Percentiles rank a stretch among this genome's conserved stretches.
These are phyloP conservation scores for Aspergillus heteromorphus DNA, from an alignment of 495 filamentous ascomycete genomes.

Conservation along the genomic window DNA sequence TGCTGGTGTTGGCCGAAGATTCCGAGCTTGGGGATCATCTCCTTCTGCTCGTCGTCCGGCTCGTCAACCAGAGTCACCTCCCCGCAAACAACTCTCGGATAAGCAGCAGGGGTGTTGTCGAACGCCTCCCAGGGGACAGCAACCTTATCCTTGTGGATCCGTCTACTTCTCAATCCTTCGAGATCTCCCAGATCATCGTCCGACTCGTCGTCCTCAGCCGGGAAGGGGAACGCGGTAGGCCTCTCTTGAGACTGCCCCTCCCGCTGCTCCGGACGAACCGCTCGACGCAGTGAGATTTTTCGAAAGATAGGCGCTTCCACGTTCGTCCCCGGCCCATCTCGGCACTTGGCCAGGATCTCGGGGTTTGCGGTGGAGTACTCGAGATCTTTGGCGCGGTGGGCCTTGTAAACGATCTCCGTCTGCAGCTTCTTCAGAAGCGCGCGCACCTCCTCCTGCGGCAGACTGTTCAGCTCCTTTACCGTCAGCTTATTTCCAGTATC, in stretches of 20 bases:
- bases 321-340: constrained; percentile 21
- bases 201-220: neutral
- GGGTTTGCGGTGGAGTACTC: constrained; percentile 10
- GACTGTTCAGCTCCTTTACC: too few relatives aligned
- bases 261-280: neutral
- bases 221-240: neutral
- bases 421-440: constrained; percentile 13
- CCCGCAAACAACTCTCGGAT: constrained; percentile 16
- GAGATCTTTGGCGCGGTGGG: constrained; percentile 9
- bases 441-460: neutral
- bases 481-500: too few relatives aligned
- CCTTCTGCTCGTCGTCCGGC: constrained; percentile 11
- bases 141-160: neutral
- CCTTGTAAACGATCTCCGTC: constrained; percentile 9
- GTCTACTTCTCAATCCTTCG: neutral
- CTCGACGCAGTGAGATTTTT: constrained; percentile 8
- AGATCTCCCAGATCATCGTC: neutral
- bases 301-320: constrained; percentile 12
- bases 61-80: constrained; percentile 4
- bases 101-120: constrained; percentile 4
- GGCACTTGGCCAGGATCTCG: constrained; percentile 13
- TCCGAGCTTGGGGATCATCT: neutral
- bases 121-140: constrained; percentile 14
- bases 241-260: neutral
- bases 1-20: neutral